Percentiles rank a stretch among this genome's conserved stretches.
Conservation (phyloP, 2,329 filamentous ascomycete species). For the Myriosclerotinia scirpicola region DNA sequence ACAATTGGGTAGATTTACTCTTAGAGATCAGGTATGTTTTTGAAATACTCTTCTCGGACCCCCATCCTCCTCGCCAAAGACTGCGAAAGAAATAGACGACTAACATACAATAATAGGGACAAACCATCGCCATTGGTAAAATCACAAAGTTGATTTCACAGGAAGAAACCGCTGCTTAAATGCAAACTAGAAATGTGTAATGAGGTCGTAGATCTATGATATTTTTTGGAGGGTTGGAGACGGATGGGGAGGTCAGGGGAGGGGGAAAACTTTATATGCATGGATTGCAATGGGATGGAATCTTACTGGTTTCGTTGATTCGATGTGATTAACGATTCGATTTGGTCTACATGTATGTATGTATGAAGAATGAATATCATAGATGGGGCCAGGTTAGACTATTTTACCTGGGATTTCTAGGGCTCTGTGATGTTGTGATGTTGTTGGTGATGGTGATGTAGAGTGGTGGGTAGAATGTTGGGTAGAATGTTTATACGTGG, state of each 20-base stretch:
- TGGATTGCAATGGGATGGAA: background rate
- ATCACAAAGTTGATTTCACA: constrained; percentile 80
- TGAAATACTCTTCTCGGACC: constrained; percentile 29
- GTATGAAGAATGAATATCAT: constrained; percentile 1
- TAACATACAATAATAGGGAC: constrained; percentile 61
- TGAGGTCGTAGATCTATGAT: background rate
- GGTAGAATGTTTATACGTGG: too few species aligned
- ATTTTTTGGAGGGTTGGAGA: background rate
- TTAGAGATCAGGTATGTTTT: constrained; percentile 73
- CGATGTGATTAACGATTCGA: background rate
- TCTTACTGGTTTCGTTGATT: background rate
- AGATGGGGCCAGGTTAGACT: background rate
- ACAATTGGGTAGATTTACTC: constrained; percentile 86
- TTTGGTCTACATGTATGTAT: background rate
- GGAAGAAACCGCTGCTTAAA: constrained; percentile 26
- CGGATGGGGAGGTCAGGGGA: background rate
- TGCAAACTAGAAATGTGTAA: background rate
- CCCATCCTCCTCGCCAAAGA: background rate
- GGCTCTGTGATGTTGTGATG: too few species aligned
- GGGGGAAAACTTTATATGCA: background rate
- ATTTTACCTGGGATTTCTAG: too few species aligned
- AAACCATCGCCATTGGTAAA: constrained; percentile 99
- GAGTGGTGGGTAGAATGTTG: too few species aligned
- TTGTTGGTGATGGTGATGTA: too few species aligned
- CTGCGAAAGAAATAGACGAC: background rate